These are phyloP conservation scores for Populus hybrid DNA, from an alignment of 441 rosid genomes.

Conservation along the genomic window DNA sequence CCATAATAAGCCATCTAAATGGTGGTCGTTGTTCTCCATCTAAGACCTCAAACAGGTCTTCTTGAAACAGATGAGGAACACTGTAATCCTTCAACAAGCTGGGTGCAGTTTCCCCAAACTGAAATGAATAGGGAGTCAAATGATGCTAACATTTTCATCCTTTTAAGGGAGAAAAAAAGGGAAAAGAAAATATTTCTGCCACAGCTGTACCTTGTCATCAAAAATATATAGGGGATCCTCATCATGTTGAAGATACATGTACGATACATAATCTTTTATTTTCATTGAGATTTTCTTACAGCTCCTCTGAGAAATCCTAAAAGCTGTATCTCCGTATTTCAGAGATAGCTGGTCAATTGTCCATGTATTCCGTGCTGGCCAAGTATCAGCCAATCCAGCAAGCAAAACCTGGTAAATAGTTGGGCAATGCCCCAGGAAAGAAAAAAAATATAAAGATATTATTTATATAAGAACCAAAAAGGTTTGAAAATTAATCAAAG, in stretches of 20 bases:
- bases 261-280: conserved; percentile 77
- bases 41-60: conserved; percentile 79
- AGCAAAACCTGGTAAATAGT: conserved; percentile 61
- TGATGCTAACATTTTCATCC: not conserved
- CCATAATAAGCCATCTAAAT: conserved; percentile 89
- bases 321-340: conserved; percentile 62
- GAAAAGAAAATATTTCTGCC: not conserved
- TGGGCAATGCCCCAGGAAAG: conserved; percentile 15
- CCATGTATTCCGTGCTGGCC: conserved; percentile 91
- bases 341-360: conserved; percentile 61
- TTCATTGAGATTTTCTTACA: conserved; percentile 61
- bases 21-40: conserved; percentile 77
- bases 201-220: conserved; percentile 66
- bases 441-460: not conserved
- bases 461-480: not conserved
- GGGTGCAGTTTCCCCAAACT: conserved; percentile 90
- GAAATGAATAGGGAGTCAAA: conserved; percentile 23
- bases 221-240: conserved; percentile 96
- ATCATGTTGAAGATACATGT: conserved; percentile 74
- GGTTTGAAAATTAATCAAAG: not conserved
- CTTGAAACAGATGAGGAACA: conserved; percentile 84
- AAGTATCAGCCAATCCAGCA: conserved; percentile 70
- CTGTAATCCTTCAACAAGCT: conserved; percentile 71
- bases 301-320: conserved; percentile 87
- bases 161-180: conserved; percentile 5